These are phyloP conservation scores for Oryza meyeriana DNA, from an alignment of 176 grass and related monocot species.

Conservation along the genomic window DNA sequence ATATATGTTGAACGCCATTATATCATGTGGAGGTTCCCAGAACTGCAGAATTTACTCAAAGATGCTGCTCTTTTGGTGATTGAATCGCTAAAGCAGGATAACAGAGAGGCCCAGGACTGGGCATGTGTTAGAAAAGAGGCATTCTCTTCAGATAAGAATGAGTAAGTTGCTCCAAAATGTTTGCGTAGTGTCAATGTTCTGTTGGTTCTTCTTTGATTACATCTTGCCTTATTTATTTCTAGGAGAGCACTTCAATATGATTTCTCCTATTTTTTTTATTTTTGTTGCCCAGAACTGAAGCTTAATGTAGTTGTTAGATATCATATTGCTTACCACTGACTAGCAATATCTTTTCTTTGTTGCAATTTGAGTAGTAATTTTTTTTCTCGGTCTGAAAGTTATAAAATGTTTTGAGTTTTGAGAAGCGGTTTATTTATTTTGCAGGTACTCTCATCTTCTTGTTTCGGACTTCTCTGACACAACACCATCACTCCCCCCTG, in stretches of 20 bases:
- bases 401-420: conserved; percentile 20
- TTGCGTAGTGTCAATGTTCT: neutral
- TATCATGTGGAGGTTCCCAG: conserved; percentile 98
- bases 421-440: conserved; percentile 30
- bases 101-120: conserved; percentile 82
- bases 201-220: neutral
- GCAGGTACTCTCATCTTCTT: conserved; percentile 93
- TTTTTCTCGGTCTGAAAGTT: neutral
- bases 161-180: conserved; percentile 59
- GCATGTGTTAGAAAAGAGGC: conserved; percentile 76
- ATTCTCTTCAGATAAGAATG: conserved; percentile 89
- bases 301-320: neutral
- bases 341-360: neutral
- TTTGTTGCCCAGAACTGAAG: neutral
- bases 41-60: conserved; percentile 87
- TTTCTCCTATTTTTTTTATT: conserved; percentile 3
- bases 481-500: conserved; percentile 77
- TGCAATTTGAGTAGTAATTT: neutral
- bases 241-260: neutral
- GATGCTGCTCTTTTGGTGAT: conserved; percentile 81
- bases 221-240: neutral
- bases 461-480: conserved; percentile 94
- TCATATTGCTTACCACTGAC: neutral
- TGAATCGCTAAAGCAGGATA: conserved; percentile 73
- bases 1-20: conserved; percentile 95